Evolutionary conservation across 768 basidiomycete genomes (phyloP), one percentile per base, ranked within the genome.

Genomic region (Boletus rufocinnamomeus): DNA sequence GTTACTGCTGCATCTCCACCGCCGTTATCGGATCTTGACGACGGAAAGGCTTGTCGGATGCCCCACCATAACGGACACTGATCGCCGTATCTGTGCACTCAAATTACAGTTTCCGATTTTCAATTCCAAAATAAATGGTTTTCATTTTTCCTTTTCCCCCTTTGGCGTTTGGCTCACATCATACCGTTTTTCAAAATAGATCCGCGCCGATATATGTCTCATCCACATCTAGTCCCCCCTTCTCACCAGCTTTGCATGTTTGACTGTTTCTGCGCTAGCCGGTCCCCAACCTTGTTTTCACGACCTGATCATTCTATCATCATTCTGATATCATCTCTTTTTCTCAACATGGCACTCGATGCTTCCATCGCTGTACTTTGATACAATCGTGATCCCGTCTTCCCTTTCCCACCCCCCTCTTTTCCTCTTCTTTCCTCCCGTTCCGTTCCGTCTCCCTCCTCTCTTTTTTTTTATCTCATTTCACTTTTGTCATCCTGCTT

Each of bases 1-100:
- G 57, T 69, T 34, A 59, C 59, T 19, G 61, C 65, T 27, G 56
- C 66, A n/a, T 67, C 72, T 23, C 70, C 71, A 32, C 67, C 70
- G 21, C 58, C 65, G 8, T 28, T 57, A 28, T 62, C 62, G 59
- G 66, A 68, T 52, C 58, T 60, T 17, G 60, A 65, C 43, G 54
- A 63, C 35, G 57, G 21, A 44, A 67, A 34, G 54, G 44, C 37
- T 19, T 52, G 41, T 51, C 35, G 45, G 27, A 21, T 14, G 10
- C n/a, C 17, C 19, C 32, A 19, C 43, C 52, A 49, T 53, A 49
- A 58, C 52, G 58, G 58, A 58, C 47, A 53, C 45, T 58, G 61
- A 61, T 60, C 32, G 44, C 61, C 56, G 57, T 41, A 14, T 27
- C 30, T 34, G 47, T 60, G 45, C 61, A 32, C 55, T 52, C 64